phyloP scores from a whole-genome alignment of 306 rosid species.

The Oxytropis ochrocephala region DNA sequence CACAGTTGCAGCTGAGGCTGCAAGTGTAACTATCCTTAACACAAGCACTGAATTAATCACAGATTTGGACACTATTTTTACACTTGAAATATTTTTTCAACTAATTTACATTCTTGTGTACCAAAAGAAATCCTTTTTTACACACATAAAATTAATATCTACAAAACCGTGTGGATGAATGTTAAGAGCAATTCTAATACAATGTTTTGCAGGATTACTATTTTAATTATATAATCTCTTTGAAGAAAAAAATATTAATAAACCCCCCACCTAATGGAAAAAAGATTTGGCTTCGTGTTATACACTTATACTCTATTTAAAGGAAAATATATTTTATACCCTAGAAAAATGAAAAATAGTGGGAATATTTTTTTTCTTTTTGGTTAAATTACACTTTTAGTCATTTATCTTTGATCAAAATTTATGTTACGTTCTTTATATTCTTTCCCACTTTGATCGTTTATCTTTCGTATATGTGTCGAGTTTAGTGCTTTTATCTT shows the following conservation, averaged over 20 bases:
- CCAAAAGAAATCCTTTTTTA: constrained; percentile 11
- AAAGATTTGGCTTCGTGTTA: neutral
- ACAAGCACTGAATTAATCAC: constrained; percentile 30
- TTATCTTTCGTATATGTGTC: too few relatives aligned
- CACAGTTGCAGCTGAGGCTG: constrained; percentile 25
- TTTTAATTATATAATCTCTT: neutral
- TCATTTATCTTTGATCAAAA: too few relatives aligned
- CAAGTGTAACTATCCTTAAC: constrained; percentile 39
- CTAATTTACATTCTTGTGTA: neutral
- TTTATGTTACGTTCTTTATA: too few relatives aligned
- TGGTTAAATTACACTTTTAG: too few relatives aligned
- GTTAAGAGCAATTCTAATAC: neutral
- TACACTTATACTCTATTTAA: neutral
- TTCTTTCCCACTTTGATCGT: too few relatives aligned
- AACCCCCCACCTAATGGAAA: neutral
- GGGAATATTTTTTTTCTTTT: too few relatives aligned
- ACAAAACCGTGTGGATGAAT: neutral
- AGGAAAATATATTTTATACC: neutral
- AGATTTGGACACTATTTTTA: constrained; percentile 27
- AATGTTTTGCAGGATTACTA: neutral
- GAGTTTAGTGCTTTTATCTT: too few relatives aligned
- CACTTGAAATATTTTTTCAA: neutral
- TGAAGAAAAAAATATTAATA: neutral
- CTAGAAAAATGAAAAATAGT: too few relatives aligned
- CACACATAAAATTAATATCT: too few relatives aligned